Evolutionary conservation across 2,329 filamentous ascomycete genomes (phyloP).

Genomic region (Diplodia seriata): DNA sequence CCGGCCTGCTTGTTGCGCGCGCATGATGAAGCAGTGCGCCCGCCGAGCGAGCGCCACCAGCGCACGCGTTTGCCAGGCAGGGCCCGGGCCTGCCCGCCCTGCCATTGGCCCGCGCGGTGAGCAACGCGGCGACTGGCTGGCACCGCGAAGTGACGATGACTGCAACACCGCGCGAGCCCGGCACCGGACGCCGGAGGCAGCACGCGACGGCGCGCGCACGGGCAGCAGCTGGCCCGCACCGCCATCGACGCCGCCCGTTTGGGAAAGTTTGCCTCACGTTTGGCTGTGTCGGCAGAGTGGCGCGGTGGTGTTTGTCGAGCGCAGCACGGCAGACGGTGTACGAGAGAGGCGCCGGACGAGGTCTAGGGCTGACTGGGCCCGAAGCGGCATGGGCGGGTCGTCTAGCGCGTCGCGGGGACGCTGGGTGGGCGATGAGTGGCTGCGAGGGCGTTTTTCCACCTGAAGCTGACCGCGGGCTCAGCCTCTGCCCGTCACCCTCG

Average conservation of each 20-base stretch:
- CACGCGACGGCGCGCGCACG: not conserved
- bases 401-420: not conserved
- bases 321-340: conserved; percentile 16
- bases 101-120: conserved; percentile 4
- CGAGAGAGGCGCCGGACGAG: not conserved
- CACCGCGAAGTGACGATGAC: conserved; percentile 22
- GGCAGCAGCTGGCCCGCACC: conserved; percentile 19
- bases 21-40: conserved; percentile 26
- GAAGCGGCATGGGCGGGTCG: not conserved
- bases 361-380: not conserved
- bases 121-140: conserved; percentile 18
- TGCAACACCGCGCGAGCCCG: conserved; percentile 17
- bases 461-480: conserved; percentile 25
- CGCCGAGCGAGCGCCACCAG: conserved; percentile 5
- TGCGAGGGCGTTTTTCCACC: not conserved
- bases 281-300: conserved; percentile 13
- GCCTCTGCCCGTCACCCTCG: not conserved
- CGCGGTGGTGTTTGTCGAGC: conserved; percentile 11
- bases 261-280: conserved; percentile 11
- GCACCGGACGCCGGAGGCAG: not conserved
- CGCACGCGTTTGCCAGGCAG: conserved; percentile 18
- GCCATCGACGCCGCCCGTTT: not conserved
- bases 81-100: not conserved
- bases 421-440: not conserved
- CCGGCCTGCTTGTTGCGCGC: conserved; percentile 14